These are phyloP conservation scores for Tetracladium setigerum DNA, from an alignment of 495 filamentous ascomycete species.

Conservation along the genomic window DNA sequence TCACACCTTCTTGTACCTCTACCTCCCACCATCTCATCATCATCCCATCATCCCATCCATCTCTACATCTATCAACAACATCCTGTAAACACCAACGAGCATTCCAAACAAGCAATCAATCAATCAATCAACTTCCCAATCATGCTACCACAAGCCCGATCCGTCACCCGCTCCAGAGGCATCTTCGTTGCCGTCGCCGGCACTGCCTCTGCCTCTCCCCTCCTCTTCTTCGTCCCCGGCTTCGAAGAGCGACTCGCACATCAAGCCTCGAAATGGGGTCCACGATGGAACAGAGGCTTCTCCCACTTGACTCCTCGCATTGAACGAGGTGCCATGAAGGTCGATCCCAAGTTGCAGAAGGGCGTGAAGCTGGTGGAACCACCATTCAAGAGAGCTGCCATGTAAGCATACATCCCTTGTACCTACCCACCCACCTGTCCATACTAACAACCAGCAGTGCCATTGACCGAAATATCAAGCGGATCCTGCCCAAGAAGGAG, in stretches of 20 bases:
- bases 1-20: no score
- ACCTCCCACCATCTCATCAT: no score
- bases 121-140: neutral
- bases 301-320: slow-evolving; percentile 1
- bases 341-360: slow-evolving; percentile 5
- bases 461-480: slow-evolving; percentile 8
- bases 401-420: slow-evolving; percentile 9
- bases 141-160: slow-evolving; percentile 5
- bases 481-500: no score
- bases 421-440: neutral
- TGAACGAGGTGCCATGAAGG: neutral
- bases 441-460: neutral
- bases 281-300: slow-evolving; percentile 14
- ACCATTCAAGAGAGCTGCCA: slow-evolving; percentile 14
- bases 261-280: slow-evolving; percentile 16
- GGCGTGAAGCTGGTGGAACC: slow-evolving; percentile 9
- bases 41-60: neutral
- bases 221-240: slow-evolving; percentile 15
- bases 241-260: slow-evolving; percentile 12
- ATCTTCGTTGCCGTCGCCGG: slow-evolving; percentile 6
- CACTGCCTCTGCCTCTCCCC: slow-evolving; percentile 6
- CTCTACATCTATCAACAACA: neutral
- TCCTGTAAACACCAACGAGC: neutral
- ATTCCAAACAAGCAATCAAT: neutral
- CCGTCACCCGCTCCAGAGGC: slow-evolving; percentile 10